Percentiles rank a stretch among this genome's conserved stretches.
These are phyloP conservation scores for Aspergillus nanangensis DNA, from an alignment of 495 filamentous ascomycete species.

Conservation along the genomic window DNA sequence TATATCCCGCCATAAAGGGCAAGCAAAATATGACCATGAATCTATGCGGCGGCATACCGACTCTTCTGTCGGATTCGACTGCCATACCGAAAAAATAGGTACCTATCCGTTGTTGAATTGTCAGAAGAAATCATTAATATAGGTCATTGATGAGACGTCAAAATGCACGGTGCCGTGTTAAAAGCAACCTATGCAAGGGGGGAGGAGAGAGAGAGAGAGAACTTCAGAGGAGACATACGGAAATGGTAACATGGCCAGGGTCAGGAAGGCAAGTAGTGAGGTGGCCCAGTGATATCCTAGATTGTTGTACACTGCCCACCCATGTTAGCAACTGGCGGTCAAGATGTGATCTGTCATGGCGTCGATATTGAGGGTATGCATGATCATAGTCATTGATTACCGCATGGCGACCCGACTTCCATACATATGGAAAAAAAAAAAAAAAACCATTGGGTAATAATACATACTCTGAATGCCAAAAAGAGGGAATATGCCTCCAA, in stretches of 20 bases:
- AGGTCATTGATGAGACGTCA: too few species aligned
- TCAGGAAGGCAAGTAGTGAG: slow-evolving; percentile 63
- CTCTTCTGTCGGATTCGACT: slow-evolving; percentile 47
- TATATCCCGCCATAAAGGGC: too few species aligned
- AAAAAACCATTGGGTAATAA: slow-evolving; percentile 1
- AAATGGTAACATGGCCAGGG: slow-evolving; percentile 63
- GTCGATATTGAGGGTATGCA: too few species aligned
- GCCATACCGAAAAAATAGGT: slow-evolving; percentile 63
- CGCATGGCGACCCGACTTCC: too few species aligned
- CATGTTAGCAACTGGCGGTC: slow-evolving; percentile 25
- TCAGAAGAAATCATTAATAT: too few species aligned
- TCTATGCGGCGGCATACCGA: slow-evolving; percentile 43
- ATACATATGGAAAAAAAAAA: slow-evolving; percentile 1
- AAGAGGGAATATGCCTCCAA: slow-evolving; percentile 74
- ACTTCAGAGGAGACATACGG: slow-evolving; percentile 42
- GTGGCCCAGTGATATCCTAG: slow-evolving; percentile 73
- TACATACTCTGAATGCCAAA: slow-evolving; percentile 66
- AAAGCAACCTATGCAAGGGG: too few species aligned
- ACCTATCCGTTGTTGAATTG: too few species aligned
- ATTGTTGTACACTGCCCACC: slow-evolving; percentile 54
- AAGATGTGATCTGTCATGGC: slow-evolving; percentile 1
- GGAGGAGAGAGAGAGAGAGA: too few species aligned
- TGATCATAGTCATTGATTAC: too few species aligned
- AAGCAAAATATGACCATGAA: slow-evolving; percentile 15
- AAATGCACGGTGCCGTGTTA: too few species aligned